Percentiles rank a stretch among this genome's conserved stretches.
These are phyloP conservation scores for Hibiscus trionum DNA, from an alignment of 345 rosid genomes.

Conservation along the genomic window DNA sequence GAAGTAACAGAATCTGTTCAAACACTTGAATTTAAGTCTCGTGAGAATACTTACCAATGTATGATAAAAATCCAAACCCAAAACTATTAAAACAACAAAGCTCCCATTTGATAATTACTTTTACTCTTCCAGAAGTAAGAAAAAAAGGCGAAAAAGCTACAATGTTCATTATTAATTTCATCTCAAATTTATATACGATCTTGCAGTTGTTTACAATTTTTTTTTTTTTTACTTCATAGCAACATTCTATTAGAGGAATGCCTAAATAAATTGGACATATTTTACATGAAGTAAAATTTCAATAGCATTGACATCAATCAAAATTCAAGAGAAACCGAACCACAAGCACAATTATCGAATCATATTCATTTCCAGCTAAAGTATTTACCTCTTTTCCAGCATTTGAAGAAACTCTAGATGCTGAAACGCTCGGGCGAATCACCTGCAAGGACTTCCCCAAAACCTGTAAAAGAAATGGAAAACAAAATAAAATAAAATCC, in stretches of 20 bases:
- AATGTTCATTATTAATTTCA: too few relatives aligned
- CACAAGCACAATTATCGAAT: not conserved
- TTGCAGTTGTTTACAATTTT: too few relatives aligned
- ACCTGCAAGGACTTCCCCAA: conserved; percentile 35
- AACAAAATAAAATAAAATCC: not conserved
- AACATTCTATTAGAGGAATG: too few relatives aligned
- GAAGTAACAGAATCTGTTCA: conserved; percentile 32
- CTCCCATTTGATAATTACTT: not conserved
- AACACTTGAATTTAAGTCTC: conserved; percentile 1
- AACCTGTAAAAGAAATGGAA: conserved; percentile 25
- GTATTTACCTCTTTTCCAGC: conserved; percentile 36
- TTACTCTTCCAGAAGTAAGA: not conserved
- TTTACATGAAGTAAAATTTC: not conserved
- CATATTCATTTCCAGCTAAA: not conserved
- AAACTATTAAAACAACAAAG: not conserved
- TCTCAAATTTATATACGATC: too few relatives aligned
- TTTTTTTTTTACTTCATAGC: too few relatives aligned
- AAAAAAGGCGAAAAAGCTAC: too few relatives aligned
- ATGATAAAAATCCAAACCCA: not conserved
- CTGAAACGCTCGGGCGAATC: conserved; percentile 30
- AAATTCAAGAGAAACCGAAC: not conserved
- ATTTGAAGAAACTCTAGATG: conserved; percentile 33
- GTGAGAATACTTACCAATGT: not conserved
- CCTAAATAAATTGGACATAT: not conserved
- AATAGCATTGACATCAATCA: not conserved